These are phyloP conservation scores for Myriosclerotinia duriaeana DNA, from an alignment of 2,329 filamentous ascomycete genomes.

Conservation along the genomic window DNA sequence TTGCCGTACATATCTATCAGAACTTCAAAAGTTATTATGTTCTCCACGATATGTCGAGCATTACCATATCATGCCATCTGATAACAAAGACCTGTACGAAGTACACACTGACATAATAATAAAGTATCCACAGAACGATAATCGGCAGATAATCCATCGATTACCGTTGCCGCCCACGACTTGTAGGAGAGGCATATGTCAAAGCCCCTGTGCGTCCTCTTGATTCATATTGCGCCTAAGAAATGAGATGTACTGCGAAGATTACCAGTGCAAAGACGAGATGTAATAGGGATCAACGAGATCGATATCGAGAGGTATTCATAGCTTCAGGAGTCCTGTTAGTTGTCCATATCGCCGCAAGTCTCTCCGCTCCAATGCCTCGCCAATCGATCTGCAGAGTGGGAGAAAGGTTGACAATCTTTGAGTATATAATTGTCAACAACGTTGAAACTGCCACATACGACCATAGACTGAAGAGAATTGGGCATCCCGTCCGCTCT, in stretches of 20 bases:
- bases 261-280: neutral
- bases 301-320: neutral
- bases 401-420: neutral
- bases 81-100: too few relatives aligned
- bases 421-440: neutral
- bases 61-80: too few relatives aligned
- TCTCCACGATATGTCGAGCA: neutral
- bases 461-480: slow-evolving; percentile 21
- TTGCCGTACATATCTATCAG: too few relatives aligned
- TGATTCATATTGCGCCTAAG: neutral
- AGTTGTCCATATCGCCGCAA: neutral
- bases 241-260: neutral
- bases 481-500: slow-evolving; percentile 19
- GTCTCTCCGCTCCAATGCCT: neutral
- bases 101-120: too few relatives aligned
- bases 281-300: neutral
- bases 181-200: neutral
- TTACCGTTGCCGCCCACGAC: neutral
- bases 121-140: too few relatives aligned
- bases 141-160: too few relatives aligned
- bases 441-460: rapidly evolving
- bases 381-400: too few relatives aligned
- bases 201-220: neutral
- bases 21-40: too few relatives aligned
- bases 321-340: neutral